Base-by-base conservation (phyloP, 768 basidiomycete species). In the Boletus barrowsii region DNA sequence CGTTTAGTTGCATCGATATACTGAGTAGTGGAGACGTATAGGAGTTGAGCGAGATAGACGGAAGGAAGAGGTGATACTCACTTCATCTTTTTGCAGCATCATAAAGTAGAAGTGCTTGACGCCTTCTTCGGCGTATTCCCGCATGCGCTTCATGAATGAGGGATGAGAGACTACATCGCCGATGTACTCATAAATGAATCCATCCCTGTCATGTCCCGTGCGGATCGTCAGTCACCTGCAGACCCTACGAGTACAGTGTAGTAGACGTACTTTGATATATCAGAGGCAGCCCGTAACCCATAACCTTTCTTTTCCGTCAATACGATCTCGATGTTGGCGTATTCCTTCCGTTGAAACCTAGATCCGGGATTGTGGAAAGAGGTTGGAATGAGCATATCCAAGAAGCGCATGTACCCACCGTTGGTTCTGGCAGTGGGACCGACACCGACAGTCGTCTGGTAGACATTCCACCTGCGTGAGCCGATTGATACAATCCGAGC, bases 81-180 rank as follows among this genome's bases (percentile, higher is more conserved):
- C 95, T 82, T 98, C 94, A 61, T 96, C 94, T 67, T 91, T 93
- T 74, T 99, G 97, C 54, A 99, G 72, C 90, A 96, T 95, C 97
- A 98, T 99, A 69, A 99, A 99, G 75, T 98, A 99, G 63, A 98
- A 99, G 70, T 98, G 97, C 49, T 83, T 79, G 59, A 98, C 93
- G 17, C 96, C 96, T 68, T 97, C 92, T 41, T 86, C 83, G 3
- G 84, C 95, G 68, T 99, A 99, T 10, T 88, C 87, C 37, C 88
- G 83, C 93, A 99, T 98, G 30, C 96, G 85, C 70, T 91, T 93
- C 72, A 88, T 83, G 69, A 99, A 97, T 15, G 88, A 87, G 11
- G 76, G 74, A 35, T 92, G 88, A 54, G 83, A 88, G 61, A 99
- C 90, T 20, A 99, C 93, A 58, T 99, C 97, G 32, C 97, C 97